Evolutionary conservation across 306 rosid species (phyloP).

Genomic region (Lathyrus sativus): DNA sequence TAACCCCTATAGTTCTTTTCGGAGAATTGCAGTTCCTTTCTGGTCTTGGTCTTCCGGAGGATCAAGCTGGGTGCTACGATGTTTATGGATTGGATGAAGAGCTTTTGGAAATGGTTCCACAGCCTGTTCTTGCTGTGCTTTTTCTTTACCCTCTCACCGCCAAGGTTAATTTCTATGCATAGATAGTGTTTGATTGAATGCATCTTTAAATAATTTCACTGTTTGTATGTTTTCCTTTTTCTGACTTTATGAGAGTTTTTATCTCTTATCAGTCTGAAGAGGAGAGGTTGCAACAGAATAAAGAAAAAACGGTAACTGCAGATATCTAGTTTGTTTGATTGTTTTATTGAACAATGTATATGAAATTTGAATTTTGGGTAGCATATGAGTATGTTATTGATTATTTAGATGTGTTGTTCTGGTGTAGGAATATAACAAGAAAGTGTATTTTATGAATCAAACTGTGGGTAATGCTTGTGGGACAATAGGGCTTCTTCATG

Average conservation of each 20-base stretch:
- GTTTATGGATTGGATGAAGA: conserved; percentile 87
- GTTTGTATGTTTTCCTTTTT: neutral
- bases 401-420: conserved; percentile 26
- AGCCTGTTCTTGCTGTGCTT: conserved; percentile 92
- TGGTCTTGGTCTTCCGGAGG: conserved; percentile 80
- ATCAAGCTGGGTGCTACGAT: conserved; percentile 80
- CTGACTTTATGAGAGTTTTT: conserved; percentile 33
- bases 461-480: conserved; percentile 98
- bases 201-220: no score
- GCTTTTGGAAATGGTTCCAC: conserved; percentile 93
- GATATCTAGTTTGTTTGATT: conserved; percentile 11
- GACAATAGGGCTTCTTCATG: conserved; percentile 95
- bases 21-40: conserved; percentile 67
- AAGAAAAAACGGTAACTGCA: conserved; percentile 56
- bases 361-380: conserved; percentile 22
- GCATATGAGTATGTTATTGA: neutral
- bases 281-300: conserved; percentile 72
- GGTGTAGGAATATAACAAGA: conserved; percentile 60
- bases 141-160: conserved; percentile 85
- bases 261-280: conserved; percentile 69
- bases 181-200: no score
- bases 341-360: conserved; percentile 10
- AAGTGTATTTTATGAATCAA: conserved; percentile 84
- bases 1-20: conserved; percentile 27
- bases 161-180: conserved; percentile 47